Percentiles rank a stretch among this genome's conserved stretches.
phyloP scores from a whole-genome alignment of 768 basidiomycete species.

The Amanita muscaria region DNA sequence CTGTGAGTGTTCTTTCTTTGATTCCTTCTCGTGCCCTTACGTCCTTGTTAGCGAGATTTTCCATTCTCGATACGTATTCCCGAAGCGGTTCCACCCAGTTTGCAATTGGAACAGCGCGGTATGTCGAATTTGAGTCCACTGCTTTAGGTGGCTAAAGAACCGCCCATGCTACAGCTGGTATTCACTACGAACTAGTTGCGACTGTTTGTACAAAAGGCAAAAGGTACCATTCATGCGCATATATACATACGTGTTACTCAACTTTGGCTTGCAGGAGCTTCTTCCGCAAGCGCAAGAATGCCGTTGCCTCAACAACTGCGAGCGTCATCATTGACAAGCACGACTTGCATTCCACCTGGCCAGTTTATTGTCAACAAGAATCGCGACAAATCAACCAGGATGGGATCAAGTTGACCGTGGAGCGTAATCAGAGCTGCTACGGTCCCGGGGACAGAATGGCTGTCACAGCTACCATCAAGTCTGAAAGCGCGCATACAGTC shows the following conservation, averaged over 20 bases:
- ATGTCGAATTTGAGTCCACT: conserved; percentile 13
- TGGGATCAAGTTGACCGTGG: conserved; percentile 66
- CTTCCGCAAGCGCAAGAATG: conserved; percentile 70
- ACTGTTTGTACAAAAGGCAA: conserved; percentile 83
- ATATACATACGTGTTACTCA: not conserved
- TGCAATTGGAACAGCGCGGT: conserved; percentile 74
- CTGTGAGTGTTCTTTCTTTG: conserved; percentile 37
- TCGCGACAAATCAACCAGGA: conserved; percentile 57
- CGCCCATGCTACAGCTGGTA: conserved; percentile 46
- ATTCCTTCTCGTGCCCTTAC: conserved; percentile 1
- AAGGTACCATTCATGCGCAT: conserved; percentile 37
- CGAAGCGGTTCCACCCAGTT: conserved; percentile 82
- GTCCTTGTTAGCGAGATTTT: conserved; percentile 60
- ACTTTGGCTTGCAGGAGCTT: conserved; percentile 49
- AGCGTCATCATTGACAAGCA: conserved; percentile 86
- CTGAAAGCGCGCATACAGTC: conserved; percentile 57
- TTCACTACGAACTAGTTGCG: conserved; percentile 86
- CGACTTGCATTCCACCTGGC: conserved; percentile 90
- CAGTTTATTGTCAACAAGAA: conserved; percentile 76
- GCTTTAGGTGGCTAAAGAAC: not conserved
- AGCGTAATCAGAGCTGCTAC: conserved; percentile 71
- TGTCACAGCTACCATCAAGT: conserved; percentile 63
- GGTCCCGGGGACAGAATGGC: conserved; percentile 79
- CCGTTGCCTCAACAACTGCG: conserved; percentile 57
- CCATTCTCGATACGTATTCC: conserved; percentile 89